Conservation (phyloP, 345 rosid species). For the Gossypium raimondii region DNA sequence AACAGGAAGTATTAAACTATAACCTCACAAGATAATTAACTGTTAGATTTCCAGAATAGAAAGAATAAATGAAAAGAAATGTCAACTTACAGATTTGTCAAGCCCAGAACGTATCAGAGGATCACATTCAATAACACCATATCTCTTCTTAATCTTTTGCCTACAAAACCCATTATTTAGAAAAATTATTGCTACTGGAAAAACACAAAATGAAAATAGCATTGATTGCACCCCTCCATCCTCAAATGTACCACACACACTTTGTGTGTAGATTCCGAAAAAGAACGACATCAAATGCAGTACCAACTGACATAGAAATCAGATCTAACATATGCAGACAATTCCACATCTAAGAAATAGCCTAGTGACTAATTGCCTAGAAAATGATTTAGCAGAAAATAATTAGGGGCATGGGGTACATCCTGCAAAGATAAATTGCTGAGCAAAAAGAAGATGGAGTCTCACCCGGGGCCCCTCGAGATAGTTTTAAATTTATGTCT, state of each 20-base stretch:
- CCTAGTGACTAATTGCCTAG: not conserved
- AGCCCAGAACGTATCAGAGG: constrained; percentile 66
- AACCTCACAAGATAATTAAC: constrained; percentile 5
- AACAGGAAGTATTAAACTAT: constrained; percentile 6
- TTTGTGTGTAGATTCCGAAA: not conserved
- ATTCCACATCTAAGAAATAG: constrained; percentile 5
- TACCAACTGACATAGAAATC: not conserved
- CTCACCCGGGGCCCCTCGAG: constrained; percentile 59
- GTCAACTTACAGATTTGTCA: constrained; percentile 70
- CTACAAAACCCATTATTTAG: constrained; percentile 36
- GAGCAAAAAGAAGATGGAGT: not conserved
- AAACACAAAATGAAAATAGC: not conserved
- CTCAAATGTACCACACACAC: not conserved
- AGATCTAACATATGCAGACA: constrained; percentile 5
- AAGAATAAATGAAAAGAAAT: constrained; percentile 13
- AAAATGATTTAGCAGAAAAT: not conserved
- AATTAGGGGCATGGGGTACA: not conserved
- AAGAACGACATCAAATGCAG: not conserved
- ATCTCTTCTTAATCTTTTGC: constrained; percentile 56
- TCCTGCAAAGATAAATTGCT: not conserved
- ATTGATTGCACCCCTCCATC: not conserved
- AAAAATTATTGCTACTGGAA: not conserved
- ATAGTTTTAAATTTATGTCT: constrained; percentile 61
- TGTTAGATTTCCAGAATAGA: not conserved
- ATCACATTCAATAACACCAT: constrained; percentile 87